Percentiles rank a stretch among this genome's conserved stretches.
These are phyloP conservation scores for Silybum marianum DNA, from an alignment of 129 eudicot genomes.

Conservation along the genomic window DNA sequence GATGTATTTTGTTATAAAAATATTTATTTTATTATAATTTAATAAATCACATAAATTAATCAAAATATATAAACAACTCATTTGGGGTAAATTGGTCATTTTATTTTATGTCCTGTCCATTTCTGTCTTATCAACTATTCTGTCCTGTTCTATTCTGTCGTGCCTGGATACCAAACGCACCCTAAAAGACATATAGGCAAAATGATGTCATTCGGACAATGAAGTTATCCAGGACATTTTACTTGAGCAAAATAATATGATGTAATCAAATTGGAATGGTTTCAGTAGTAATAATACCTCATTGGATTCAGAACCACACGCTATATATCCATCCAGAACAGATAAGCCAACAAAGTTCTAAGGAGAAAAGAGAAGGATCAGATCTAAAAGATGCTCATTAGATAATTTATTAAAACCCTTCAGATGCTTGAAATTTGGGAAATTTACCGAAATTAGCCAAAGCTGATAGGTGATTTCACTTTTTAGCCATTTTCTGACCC, in stretches of 20 bases:
- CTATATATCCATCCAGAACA: conserved; percentile 68
- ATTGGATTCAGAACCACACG: conserved; percentile 80
- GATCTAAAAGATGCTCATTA: not conserved
- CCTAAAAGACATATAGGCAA: not conserved
- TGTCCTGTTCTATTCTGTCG: too few relatives aligned
- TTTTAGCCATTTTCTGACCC: too few relatives aligned
- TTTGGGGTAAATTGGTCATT: too few relatives aligned
- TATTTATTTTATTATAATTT: too few relatives aligned
- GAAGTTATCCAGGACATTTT: not conserved
- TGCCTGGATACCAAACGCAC: too few relatives aligned
- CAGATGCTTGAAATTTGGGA: not conserved
- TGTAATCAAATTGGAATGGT: not conserved
- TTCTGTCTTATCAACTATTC: too few relatives aligned
- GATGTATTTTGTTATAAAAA: too few relatives aligned
- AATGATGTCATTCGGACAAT: not conserved
- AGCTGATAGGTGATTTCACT: too few relatives aligned
- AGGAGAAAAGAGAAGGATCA: not conserved
- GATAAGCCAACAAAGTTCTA: conserved; percentile 75
- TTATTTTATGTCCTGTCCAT: too few relatives aligned
- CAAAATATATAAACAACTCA: too few relatives aligned
- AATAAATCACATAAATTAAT: too few relatives aligned
- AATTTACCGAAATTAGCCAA: too few relatives aligned
- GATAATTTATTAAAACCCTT: not conserved
- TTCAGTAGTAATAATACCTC: conserved; percentile 45
- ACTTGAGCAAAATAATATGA: not conserved